Percentiles rank a stretch among this genome's conserved stretches.
These are phyloP conservation scores for Debaryomycetaceae sp. DNA, from an alignment of 1,139 yeast genomes.

Conservation along the genomic window DNA sequence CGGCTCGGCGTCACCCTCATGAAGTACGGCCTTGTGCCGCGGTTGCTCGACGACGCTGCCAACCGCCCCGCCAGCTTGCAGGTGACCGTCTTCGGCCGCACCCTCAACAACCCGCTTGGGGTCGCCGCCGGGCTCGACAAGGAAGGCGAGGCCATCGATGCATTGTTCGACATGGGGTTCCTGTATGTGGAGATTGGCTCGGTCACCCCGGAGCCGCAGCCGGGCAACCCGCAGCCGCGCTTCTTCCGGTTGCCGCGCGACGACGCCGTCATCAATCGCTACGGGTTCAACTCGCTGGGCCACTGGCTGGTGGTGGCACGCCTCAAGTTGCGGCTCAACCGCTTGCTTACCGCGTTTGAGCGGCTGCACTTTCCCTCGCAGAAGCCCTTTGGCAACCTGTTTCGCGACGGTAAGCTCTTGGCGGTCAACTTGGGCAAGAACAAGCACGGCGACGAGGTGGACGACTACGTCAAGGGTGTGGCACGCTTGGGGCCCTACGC, in stretches of 20 bases:
- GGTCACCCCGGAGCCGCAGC: conserved; percentile 87
- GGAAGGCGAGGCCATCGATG: conserved; percentile 90
- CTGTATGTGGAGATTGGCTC: conserved; percentile 92
- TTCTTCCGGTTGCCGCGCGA: conserved; percentile 83
- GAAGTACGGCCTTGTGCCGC: conserved; percentile 68
- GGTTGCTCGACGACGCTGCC: conserved; percentile 44
- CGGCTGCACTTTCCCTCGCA: conserved; percentile 19
- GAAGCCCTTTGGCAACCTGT: conserved; percentile 46
- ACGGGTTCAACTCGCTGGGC: conserved; percentile 92
- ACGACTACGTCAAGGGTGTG: conserved; percentile 84
- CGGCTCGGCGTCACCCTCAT: conserved; percentile 64
- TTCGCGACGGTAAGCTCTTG: conserved; percentile 60
- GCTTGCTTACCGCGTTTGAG: conserved; percentile 22
- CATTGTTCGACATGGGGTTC: conserved; percentile 74
- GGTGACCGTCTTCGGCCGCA: conserved; percentile 61
- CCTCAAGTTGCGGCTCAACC: conserved; percentile 56
- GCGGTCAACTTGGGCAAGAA: conserved; percentile 90
- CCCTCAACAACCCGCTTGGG: conserved; percentile 75
- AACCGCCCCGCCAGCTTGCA: conserved; percentile 46
- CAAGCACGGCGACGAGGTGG: conserved; percentile 83
- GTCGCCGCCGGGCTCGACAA: conserved; percentile 96
- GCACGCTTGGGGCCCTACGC: conserved; percentile 76
- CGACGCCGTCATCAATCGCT: conserved; percentile 87
- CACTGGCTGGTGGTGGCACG: conserved; percentile 69
- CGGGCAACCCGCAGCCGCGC: conserved; percentile 89